A percentile compares a stretch with the other conserved stretches of the same genome.
Conservation (phyloP, 192 early-diverging fungal genomes). For the Backusella psychrophila region DNA sequence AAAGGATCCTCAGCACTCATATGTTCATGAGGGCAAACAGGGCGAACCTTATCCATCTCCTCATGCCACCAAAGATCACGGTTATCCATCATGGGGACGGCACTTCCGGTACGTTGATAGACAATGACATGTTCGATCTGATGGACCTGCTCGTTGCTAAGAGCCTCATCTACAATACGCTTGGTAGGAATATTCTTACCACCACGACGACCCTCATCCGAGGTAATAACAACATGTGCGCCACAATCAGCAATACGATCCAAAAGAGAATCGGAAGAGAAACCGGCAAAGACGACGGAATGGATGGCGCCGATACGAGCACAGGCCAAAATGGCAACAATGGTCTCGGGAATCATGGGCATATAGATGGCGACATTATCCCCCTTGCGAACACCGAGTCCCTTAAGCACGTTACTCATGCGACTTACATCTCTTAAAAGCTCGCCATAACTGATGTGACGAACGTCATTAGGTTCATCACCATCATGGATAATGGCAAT, state of each 20-base stretch:
- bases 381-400: constrained; percentile 84
- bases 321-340: constrained; percentile 90
- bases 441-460: constrained; percentile 80
- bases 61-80: constrained; percentile 97
- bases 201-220: constrained; percentile 92
- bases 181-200: constrained; percentile 87
- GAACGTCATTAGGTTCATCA: constrained; percentile 78
- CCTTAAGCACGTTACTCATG: constrained; percentile 81
- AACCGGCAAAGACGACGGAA: constrained; percentile 95
- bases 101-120: constrained; percentile 84
- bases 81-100: constrained; percentile 66
- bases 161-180: constrained; percentile 89
- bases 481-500: constrained; percentile 38
- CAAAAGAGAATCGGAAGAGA: constrained; percentile 87
- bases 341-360: constrained; percentile 95
- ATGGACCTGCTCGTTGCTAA: constrained; percentile 65
- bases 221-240: constrained; percentile 82
- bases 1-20: constrained; percentile 91
- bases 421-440: constrained; percentile 79
- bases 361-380: constrained; percentile 96
- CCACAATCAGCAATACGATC: constrained; percentile 87
- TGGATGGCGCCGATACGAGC: constrained; percentile 93
- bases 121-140: constrained; percentile 84
- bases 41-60: constrained; percentile 74
- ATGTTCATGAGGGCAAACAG: constrained; percentile 81